Percentiles rank a stretch among this genome's conserved stretches.
Evolutionary conservation across 2,329 filamentous ascomycete species (phyloP).

Genomic region (Ceratocystis cacaofunesta): DNA sequence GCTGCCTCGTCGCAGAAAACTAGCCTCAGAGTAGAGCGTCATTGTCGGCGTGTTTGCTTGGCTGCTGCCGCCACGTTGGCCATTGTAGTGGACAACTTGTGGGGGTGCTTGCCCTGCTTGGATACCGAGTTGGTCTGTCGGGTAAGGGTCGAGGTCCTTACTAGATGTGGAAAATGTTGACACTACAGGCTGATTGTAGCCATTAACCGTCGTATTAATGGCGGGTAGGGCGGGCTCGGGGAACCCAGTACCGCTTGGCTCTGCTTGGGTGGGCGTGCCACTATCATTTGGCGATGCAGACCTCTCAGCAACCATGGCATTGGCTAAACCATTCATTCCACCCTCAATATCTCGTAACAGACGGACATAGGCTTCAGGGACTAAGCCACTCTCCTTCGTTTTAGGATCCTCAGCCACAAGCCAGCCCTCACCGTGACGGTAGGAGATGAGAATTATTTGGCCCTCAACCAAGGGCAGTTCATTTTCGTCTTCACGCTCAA

Average conservation of each 20-base stretch:
- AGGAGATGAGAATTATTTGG: slow-evolving; percentile 92
- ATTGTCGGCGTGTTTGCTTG: slow-evolving; percentile 50
- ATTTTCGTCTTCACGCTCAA: slow-evolving; percentile 89
- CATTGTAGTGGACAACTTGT: slow-evolving; percentile 53
- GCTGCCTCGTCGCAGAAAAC: slow-evolving; percentile 33
- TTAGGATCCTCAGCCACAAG: slow-evolving; percentile 91
- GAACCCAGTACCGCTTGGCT: slow-evolving; percentile 21
- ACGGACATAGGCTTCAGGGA: slow-evolving; percentile 92
- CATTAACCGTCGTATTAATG: slow-evolving; percentile 28
- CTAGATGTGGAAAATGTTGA: slow-evolving; percentile 58
- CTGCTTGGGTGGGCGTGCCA: slow-evolving; percentile 46
- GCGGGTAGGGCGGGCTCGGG: slow-evolving; percentile 5
- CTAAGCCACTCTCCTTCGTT: slow-evolving; percentile 83
- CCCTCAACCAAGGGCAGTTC: slow-evolving; percentile 85
- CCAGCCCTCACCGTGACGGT: slow-evolving; percentile 93
- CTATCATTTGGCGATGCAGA: slow-evolving; percentile 38
- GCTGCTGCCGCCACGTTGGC: slow-evolving; percentile 41
- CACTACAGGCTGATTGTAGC: slow-evolving; percentile 53
- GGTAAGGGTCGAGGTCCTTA: slow-evolving; percentile 53
- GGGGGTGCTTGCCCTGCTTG: slow-evolving; percentile 48
- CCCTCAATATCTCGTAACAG: slow-evolving; percentile 86
- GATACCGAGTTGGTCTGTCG: slow-evolving; percentile 47
- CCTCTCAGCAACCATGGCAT: slow-evolving; percentile 17
- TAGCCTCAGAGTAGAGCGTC: slow-evolving; percentile 36
- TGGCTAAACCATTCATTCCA: slow-evolving; percentile 58